Evolutionary conservation across 1,284 basidiomycete species (phyloP).

Genomic region (Pholiota adiposa): DNA sequence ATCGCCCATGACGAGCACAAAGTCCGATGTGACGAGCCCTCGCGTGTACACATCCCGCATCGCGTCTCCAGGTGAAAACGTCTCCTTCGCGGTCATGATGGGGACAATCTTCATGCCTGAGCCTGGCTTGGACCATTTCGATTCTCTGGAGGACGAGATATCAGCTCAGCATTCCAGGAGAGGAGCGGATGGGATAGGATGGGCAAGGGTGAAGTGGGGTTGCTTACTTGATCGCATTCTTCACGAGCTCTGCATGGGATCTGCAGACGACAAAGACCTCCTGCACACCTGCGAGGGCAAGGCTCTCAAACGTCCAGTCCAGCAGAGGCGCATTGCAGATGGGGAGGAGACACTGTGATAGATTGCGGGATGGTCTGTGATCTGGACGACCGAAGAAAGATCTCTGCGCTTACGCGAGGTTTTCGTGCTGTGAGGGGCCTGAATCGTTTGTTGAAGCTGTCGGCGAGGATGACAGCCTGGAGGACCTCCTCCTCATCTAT

Average conservation of each 20-base stretch:
- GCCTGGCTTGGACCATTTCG: constrained; percentile 79
- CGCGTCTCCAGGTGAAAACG: constrained; percentile 92
- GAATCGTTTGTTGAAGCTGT: constrained; percentile 94
- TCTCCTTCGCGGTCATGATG: constrained; percentile 86
- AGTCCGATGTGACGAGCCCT: constrained; percentile 90
- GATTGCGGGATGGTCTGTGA: constrained; percentile 18
- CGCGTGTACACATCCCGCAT: constrained; percentile 96
- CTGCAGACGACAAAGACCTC: constrained; percentile 95
- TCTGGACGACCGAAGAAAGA: constrained; percentile 19
- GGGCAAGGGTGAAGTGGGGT: constrained; percentile 11
- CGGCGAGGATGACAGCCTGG: constrained; percentile 92
- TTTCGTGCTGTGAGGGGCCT: constrained; percentile 83
- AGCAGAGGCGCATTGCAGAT: constrained; percentile 93
- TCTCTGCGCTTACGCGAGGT: constrained; percentile 66
- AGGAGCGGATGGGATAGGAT: neutral
- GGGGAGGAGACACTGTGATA: constrained; percentile 82
- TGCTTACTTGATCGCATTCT: constrained; percentile 77
- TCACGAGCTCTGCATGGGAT: constrained; percentile 85
- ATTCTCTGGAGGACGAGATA: constrained; percentile 53
- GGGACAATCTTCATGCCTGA: constrained; percentile 86
- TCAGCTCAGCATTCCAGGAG: no score
- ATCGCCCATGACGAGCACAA: constrained; percentile 93
- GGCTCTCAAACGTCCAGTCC: constrained; percentile 95
- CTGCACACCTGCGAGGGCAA: constrained; percentile 91
- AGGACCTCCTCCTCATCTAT: constrained; percentile 76